Evolutionary conservation across 345 rosid species (phyloP), one percentile per base, ranked within the genome.

Genomic region (Carallia brachiata): DNA sequence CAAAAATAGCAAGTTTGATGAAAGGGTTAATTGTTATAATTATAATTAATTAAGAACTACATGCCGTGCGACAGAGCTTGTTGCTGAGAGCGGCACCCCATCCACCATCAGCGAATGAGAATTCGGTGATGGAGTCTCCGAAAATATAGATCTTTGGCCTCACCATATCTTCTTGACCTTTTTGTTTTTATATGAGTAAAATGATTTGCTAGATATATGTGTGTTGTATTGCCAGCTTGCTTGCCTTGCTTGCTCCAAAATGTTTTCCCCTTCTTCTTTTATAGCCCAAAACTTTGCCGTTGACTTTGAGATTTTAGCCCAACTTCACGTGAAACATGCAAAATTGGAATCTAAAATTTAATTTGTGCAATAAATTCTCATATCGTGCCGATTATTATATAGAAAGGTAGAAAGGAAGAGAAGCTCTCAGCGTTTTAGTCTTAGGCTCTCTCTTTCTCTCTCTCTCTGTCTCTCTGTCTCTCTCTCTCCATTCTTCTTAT

Each of bases 61-160:
- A 1, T 84, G 87, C 98, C 86, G 85, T 83, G 76, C 98, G 97
- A 75, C 79, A 71, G 79, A 94, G 84, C 69, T 86, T 94, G 81
- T 90, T 64, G 56, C 89, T 85, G 28, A 94, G 95, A 57, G 90
- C 81, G 59, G 97, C 89, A 44, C 95, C 97, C 98, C 98, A 91
- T 6, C 91, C 95, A 32, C 87, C 87, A 36, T 81, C 81, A 34
- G 47, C 69, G 30, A 89, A 91, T 65, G 98, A 91, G 63, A 52
- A 80, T 70, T 94, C 96, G 48, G 98, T 94, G 66, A 94, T 94
- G 1, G 98, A 94, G 71, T 94, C 98, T 32, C 98, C 98, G 48
- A 89, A 94, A 44, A 93, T 86, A 73, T 78, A 80, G 47, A 93
- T 88, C 82, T 84, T 85, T 1, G 85, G 92, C 65, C 97, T 87